Conservation (phyloP, 129 eudicot genomes). For the Erigeron canadensis region DNA sequence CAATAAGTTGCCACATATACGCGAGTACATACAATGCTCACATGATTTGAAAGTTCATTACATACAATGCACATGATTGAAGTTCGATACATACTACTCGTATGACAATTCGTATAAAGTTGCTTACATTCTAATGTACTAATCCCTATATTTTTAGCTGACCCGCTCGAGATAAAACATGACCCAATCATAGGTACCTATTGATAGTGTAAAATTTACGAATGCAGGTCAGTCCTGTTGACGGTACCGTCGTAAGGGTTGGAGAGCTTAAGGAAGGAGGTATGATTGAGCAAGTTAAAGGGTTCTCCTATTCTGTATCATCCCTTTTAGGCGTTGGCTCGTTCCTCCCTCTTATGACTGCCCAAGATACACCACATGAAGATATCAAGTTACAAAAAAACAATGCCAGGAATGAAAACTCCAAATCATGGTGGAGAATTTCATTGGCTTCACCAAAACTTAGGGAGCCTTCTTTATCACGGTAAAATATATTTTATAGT, state of each 20-base stretch:
- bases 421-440: conserved; percentile 92
- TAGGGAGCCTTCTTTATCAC: conserved; percentile 52
- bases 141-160: neutral
- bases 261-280: conserved; percentile 90
- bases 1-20: too few species aligned
- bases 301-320: conserved; percentile 83
- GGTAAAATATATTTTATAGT: conserved; percentile 40
- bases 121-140: too few species aligned
- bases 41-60: too few species aligned
- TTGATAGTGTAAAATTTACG: conserved; percentile 1
- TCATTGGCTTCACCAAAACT: conserved; percentile 92
- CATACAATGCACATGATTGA: too few species aligned
- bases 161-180: neutral
- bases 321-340: conserved; percentile 76
- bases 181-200: neutral
- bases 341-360: conserved; percentile 51
- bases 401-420: conserved; percentile 28
- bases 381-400: conserved; percentile 40
- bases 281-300: conserved; percentile 97
- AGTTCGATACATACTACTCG: too few species aligned
- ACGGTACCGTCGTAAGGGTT: conserved; percentile 75
- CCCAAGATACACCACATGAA: conserved; percentile 35
- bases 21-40: too few species aligned
- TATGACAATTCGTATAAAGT: too few species aligned
- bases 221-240: conserved; percentile 88